These are phyloP conservation scores for Euphorbia lathyris DNA, from an alignment of 345 rosid genomes.

Conservation along the genomic window DNA sequence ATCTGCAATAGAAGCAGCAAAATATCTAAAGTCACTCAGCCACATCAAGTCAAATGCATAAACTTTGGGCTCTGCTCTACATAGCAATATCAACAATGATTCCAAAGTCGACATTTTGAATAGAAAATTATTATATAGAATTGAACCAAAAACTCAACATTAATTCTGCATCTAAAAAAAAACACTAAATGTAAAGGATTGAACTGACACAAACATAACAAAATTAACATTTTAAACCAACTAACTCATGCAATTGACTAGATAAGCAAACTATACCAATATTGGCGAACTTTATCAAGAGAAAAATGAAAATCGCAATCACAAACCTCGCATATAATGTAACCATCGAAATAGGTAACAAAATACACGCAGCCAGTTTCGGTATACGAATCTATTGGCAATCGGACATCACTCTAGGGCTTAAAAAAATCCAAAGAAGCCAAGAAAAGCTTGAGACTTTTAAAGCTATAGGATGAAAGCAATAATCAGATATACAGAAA, in stretches of 20 bases:
- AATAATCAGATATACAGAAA: background rate
- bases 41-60: background rate
- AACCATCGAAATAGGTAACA: background rate
- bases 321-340: background rate
- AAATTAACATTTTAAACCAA: background rate
- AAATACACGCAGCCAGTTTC: background rate
- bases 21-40: background rate
- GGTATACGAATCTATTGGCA: background rate
- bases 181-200: background rate
- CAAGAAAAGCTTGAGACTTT: background rate
- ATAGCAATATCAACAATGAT: background rate
- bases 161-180: background rate
- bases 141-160: background rate
- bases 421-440: background rate
- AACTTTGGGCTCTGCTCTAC: background rate
- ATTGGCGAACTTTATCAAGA: background rate
- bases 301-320: background rate
- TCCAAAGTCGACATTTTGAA: conserved; percentile 1
- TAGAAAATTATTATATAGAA: background rate
- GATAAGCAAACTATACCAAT: background rate
- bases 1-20: background rate
- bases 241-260: background rate
- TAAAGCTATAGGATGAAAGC: background rate
- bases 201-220: background rate
- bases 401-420: conserved; percentile 1